Conservation (phyloP, 441 rosid genomes). For the Hura crepitans region DNA sequence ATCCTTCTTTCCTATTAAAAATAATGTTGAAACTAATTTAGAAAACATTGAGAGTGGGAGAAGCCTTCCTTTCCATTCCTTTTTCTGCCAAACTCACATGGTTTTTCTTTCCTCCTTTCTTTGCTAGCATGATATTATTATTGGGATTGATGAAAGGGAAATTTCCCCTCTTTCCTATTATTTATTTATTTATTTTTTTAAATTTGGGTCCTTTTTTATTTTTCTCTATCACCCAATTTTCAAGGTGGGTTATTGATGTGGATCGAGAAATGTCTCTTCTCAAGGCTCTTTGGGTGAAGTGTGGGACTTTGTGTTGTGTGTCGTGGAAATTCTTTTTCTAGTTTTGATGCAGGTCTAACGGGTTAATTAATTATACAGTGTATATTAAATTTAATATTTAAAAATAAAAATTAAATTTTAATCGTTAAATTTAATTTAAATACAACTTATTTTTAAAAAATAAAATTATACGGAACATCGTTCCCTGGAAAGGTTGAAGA, state of each 20-base stretch:
- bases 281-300: constrained; percentile 40
- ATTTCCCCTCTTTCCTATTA: not conserved
- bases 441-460: too few relatives aligned
- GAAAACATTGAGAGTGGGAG: too few relatives aligned
- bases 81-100: not conserved
- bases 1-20: too few relatives aligned
- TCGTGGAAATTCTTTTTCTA: constrained; percentile 28
- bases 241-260: constrained; percentile 45
- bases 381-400: too few relatives aligned
- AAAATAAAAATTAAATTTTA: too few relatives aligned
- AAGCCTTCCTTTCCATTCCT: not conserved
- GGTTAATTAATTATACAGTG: too few relatives aligned
- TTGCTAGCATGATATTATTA: constrained; percentile 18
- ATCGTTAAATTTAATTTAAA: too few relatives aligned
- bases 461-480: too few relatives aligned
- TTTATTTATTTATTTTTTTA: too few relatives aligned
- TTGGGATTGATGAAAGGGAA: constrained; percentile 43
- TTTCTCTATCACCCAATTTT: constrained; percentile 30
- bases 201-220: not conserved
- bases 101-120: not conserved
- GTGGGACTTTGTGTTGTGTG: constrained; percentile 35
- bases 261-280: constrained; percentile 45
- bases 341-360: too few relatives aligned
- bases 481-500: constrained; percentile 13
- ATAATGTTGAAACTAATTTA: too few relatives aligned